phyloP scores from a whole-genome alignment of 768 basidiomycete species.

The Trametes cinnabarina region DNA sequence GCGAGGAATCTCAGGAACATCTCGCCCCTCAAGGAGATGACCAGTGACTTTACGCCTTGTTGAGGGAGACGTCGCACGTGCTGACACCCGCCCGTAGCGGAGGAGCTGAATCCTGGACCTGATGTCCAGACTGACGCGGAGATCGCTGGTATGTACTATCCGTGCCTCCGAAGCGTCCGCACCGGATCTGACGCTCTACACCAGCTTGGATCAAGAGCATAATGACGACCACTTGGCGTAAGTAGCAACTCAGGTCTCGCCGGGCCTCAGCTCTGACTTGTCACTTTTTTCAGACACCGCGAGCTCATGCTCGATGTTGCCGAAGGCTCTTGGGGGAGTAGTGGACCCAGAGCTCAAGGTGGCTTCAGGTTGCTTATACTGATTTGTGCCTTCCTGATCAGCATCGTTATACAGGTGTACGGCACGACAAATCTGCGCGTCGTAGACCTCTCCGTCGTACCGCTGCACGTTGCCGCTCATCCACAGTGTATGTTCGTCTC shows the following conservation, averaged over 20 bases:
- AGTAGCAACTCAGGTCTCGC: neutral
- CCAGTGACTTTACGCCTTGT: conserved; percentile 13
- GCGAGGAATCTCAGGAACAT: conserved; percentile 23
- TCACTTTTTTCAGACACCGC: conserved; percentile 47
- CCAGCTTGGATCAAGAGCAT: conserved; percentile 27
- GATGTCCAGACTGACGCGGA: conserved; percentile 30
- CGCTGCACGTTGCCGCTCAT: conserved; percentile 49
- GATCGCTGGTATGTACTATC: conserved; percentile 14
- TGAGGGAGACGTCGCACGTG: neutral
- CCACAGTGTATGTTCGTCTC: conserved; percentile 41
- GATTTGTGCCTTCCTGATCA: no score
- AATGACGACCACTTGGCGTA: conserved; percentile 27
- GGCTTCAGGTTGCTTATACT: no score
- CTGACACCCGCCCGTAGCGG: conserved; percentile 8
- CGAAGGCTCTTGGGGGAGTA: conserved; percentile 48
- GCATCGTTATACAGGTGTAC: conserved; percentile 44
- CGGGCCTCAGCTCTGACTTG: neutral
- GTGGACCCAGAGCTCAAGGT: conserved; percentile 49
- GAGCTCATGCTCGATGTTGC: conserved; percentile 54
- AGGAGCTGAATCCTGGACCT: conserved; percentile 33
- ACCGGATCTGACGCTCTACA: no score
- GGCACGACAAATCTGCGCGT: conserved; percentile 56
- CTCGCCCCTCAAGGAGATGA: conserved; percentile 28
- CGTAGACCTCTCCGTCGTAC: conserved; percentile 52
- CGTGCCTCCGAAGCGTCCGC: neutral